Evolutionary conservation across 2,329 filamentous ascomycete genomes (phyloP).

Genomic region (Aspergillus novoparasiticus): DNA sequence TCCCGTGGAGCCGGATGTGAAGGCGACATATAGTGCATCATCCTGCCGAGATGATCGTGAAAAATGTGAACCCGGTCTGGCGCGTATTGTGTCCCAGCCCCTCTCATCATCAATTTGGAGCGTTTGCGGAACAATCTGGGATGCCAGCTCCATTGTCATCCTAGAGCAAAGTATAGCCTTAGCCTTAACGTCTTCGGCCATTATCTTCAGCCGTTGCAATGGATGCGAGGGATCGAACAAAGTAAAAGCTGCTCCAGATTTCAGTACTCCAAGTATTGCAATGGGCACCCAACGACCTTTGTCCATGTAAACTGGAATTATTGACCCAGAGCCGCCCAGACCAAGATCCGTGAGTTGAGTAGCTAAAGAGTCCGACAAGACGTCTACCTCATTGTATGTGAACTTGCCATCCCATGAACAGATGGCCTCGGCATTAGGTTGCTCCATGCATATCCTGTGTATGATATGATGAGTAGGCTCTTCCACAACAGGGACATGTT

Average conservation of each 20-base stretch:
- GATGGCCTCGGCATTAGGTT: constrained; percentile 13
- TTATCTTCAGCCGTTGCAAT: neutral
- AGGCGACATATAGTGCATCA: neutral
- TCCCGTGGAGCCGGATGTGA: neutral
- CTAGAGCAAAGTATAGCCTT: neutral
- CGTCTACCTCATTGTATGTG: constrained; percentile 10
- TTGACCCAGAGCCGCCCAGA: constrained; percentile 13
- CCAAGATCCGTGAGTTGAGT: constrained; percentile 14
- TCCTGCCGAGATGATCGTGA: neutral
- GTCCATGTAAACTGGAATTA: constrained; percentile 7
- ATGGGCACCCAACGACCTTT: neutral
- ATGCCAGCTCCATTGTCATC: neutral
- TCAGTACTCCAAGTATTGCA: neutral
- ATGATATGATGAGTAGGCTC: neutral
- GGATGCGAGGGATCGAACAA: neutral
- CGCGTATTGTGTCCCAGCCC: too few relatives aligned
- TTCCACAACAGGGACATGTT: too few relatives aligned
- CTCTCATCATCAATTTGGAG: neutral
- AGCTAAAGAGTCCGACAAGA: constrained; percentile 13
- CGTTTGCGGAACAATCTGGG: neutral
- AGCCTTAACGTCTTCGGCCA: neutral
- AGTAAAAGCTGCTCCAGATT: neutral
- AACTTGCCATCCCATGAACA: neutral
- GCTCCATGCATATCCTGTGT: neutral
- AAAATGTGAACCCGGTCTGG: neutral